Conservation (phyloP, 2,329 filamentous ascomycete species). For the Trichoderma sp. region DNA sequence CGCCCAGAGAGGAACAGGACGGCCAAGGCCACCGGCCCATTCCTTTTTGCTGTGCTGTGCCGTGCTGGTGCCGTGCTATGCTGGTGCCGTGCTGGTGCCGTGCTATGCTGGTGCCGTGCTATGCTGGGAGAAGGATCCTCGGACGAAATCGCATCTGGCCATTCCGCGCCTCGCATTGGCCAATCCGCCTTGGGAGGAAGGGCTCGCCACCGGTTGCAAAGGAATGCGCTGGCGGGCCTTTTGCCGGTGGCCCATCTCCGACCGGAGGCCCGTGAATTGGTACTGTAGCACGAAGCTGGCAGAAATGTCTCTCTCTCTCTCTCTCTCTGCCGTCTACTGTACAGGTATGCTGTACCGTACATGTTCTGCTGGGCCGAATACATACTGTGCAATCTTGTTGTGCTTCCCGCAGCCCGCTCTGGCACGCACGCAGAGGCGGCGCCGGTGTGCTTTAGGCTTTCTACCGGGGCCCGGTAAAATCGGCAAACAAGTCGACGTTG, state of each 20-base stretch:
- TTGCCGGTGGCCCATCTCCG: not conserved
- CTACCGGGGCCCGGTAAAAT: not conserved
- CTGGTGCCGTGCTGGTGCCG: too few species aligned
- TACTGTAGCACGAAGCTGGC: not conserved
- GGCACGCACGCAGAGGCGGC: not conserved
- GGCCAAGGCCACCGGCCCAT: conserved; percentile 13
- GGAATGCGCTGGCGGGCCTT: not conserved
- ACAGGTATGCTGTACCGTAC: too few species aligned
- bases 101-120: too few species aligned
- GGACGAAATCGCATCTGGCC: conserved; percentile 16
- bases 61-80: too few species aligned
- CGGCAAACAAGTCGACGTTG: not conserved
- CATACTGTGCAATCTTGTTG: not conserved
- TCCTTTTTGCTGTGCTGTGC: not conserved
- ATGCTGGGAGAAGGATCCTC: conserved; percentile 2
- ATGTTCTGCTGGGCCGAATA: too few species aligned
- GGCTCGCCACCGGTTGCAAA: conserved; percentile 4
- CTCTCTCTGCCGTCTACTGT: too few species aligned
- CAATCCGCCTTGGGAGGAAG: conserved; percentile 1
- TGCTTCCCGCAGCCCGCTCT: not conserved
- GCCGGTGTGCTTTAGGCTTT: conserved; percentile 5
- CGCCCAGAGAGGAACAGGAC: conserved; percentile 15
- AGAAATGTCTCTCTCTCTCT: not conserved
- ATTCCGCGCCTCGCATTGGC: conserved; percentile 3
- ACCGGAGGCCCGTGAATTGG: not conserved